These are phyloP conservation scores for Dalbergia cultrata DNA, from an alignment of 306 rosid genomes.

Conservation along the genomic window DNA sequence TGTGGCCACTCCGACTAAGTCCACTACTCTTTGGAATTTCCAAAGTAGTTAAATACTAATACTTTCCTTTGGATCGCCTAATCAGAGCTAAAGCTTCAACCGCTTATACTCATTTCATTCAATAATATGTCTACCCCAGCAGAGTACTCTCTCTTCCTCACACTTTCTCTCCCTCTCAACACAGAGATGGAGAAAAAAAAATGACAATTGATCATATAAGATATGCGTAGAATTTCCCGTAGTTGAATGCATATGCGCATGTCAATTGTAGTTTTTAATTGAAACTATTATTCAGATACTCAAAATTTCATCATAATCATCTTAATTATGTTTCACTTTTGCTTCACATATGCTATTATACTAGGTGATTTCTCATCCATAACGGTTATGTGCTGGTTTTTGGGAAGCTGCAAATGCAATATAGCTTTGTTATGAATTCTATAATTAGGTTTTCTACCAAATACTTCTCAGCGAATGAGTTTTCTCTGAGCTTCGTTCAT, in stretches of 20 bases:
- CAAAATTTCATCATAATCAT: slow-evolving; percentile 7
- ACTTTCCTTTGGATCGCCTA: neutral
- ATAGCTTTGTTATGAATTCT: neutral
- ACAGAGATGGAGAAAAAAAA: slow-evolving; percentile 5
- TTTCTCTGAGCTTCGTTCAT: neutral
- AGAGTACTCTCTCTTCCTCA: slow-evolving; percentile 58
- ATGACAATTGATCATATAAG: neutral
- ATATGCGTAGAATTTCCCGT: neutral
- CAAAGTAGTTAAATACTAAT: neutral
- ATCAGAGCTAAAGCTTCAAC: neutral
- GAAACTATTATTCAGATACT: neutral
- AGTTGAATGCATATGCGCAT: slow-evolving; percentile 1
- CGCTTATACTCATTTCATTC: slow-evolving; percentile 13
- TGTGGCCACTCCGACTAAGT: neutral
- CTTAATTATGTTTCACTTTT: slow-evolving; percentile 24
- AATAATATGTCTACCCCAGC: slow-evolving; percentile 74
- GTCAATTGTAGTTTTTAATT: neutral
- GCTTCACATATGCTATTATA: slow-evolving; percentile 4
- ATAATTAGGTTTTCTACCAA: neutral
- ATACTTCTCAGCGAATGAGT: neutral
- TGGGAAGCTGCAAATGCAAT: neutral
- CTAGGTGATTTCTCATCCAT: neutral
- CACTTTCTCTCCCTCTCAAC: slow-evolving; percentile 1
- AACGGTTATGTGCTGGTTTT: slow-evolving; percentile 14
- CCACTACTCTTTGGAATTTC: slow-evolving; percentile 43